Evolutionary conservation across 2,329 filamentous ascomycete species (phyloP), one percentile per base, ranked within the genome.

Genomic region (Ceratocystis cubensis): DNA sequence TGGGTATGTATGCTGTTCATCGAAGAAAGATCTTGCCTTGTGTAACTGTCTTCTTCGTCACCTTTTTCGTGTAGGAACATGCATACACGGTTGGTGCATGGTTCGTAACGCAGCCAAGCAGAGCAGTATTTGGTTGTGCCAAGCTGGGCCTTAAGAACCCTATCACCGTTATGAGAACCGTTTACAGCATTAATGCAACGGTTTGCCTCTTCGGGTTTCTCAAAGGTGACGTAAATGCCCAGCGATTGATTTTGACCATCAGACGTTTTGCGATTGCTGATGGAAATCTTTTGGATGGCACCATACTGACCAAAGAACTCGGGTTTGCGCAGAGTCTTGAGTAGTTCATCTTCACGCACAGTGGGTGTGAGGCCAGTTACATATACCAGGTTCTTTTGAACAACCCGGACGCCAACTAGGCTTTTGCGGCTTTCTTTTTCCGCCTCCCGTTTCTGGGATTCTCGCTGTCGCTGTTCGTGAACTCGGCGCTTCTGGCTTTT

Each of bases 91-190:
- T 99, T 99, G 66, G 89, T 91, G 76, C 94, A 99, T 70, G 87
- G 88, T 75, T 99, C 94, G 71, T 95, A 91, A 67, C 95, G 88
- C 20, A 99, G 81, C 80, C 95, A 99, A 3, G 94, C 93, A 0
- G 94, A 99, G 75, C 94, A 99, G 76, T 99, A 99, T 75, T 99
- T 99, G 3, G 94, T 99, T 0, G 94, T 99, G 28, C 94, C 94
- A 65, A 86, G 76, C 73, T 85, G 86, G 3, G 84, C 92, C 79
- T 90, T 87, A 22, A 99, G 78, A 15, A 90, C 82, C 63, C 93
- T 82, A 69, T 97, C 94, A 64, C 90, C 91, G 73, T 99, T 97
- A 69, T 88, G 84, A 1, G 92, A 95, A 44, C 92, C 91, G 75
- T 99, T 91, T 4, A 99, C 94, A 46, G 91, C 91, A 66, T 86